Conservation (phyloP, 352 stramenopile genomes). For the Hyaloperonospora arabidopsidis region DNA sequence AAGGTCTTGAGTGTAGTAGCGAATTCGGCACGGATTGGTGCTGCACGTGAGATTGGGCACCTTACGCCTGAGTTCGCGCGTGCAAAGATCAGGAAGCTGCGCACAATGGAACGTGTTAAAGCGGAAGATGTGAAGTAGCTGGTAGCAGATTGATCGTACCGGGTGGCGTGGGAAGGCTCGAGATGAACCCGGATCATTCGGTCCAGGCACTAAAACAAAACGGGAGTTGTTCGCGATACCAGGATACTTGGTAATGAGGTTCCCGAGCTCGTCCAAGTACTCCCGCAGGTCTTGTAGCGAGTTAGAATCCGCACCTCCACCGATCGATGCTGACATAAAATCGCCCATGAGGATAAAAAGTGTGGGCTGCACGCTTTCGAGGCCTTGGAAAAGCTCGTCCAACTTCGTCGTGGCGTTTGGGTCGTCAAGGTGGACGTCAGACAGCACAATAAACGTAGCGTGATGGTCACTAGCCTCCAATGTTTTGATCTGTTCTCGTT, state of each 20-base stretch:
- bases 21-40: conserved; percentile 90
- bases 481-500: conserved; percentile 69
- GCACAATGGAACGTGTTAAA: conserved; percentile 3
- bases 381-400: conserved; percentile 83
- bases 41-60: conserved; percentile 76
- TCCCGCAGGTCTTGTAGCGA: conserved; percentile 78
- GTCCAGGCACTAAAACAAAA: conserved; percentile 90
- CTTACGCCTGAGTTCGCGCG: conserved; percentile 52
- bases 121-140: background rate
- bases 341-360: conserved; percentile 93
- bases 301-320: conserved; percentile 54
- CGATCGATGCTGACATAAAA: conserved; percentile 82
- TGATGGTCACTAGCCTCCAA: conserved; percentile 80
- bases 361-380: conserved; percentile 62
- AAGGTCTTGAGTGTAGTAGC: conserved; percentile 90
- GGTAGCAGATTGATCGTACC: conserved; percentile 21
- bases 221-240: conserved; percentile 71
- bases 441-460: conserved; percentile 89
- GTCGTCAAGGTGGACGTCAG: conserved; percentile 91
- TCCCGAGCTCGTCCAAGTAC: conserved; percentile 85
- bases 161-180: conserved; percentile 75
- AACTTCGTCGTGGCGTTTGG: conserved; percentile 86
- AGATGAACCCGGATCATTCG: conserved; percentile 84
- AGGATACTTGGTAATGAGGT: conserved; percentile 84
- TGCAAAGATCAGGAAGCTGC: conserved; percentile 65